These are phyloP conservation scores for Jaltomata sinuosa DNA, from an alignment of 257 asterid species.

Conservation along the genomic window DNA sequence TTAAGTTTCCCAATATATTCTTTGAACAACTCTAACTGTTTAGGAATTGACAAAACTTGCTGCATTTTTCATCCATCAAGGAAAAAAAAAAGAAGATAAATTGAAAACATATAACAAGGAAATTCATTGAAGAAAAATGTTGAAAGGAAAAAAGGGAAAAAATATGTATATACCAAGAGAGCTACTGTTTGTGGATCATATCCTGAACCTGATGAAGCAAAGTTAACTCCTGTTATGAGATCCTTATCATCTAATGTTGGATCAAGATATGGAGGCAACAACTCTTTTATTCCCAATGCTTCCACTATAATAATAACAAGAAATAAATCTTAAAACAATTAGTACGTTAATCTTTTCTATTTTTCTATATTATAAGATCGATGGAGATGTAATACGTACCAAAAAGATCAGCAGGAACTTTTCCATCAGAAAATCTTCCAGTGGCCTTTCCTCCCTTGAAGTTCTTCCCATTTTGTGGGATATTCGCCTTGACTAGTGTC, in stretches of 20 bases:
- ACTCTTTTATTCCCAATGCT: constrained; percentile 39
- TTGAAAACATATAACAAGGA: neutral
- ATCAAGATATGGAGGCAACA: constrained; percentile 45
- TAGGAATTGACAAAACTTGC: constrained; percentile 6
- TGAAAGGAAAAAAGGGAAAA: neutral
- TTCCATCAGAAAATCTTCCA: constrained; percentile 51
- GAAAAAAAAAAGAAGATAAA: neutral
- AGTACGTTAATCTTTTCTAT: too few species aligned
- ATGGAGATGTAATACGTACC: constrained; percentile 13
- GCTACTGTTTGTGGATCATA: constrained; percentile 49
- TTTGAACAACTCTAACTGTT: constrained; percentile 13
- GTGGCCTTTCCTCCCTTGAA: constrained; percentile 48
- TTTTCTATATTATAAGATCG: too few species aligned
- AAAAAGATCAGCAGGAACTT: constrained; percentile 47
- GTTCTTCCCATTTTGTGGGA: constrained; percentile 45
- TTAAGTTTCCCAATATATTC: constrained; percentile 12
- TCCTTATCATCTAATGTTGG: constrained; percentile 35
- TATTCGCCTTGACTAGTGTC: constrained; percentile 25
- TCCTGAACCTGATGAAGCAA: constrained; percentile 55
- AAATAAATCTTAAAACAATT: too few species aligned
- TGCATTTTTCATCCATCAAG: neutral
- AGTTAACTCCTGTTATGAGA: constrained; percentile 58
- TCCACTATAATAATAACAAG: constrained; percentile 31
- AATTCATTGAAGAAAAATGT: neutral
- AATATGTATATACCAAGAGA: constrained; percentile 26